These are phyloP conservation scores for Gaultheria prostrata DNA, from an alignment of 148 eudicot species.

Conservation along the genomic window DNA sequence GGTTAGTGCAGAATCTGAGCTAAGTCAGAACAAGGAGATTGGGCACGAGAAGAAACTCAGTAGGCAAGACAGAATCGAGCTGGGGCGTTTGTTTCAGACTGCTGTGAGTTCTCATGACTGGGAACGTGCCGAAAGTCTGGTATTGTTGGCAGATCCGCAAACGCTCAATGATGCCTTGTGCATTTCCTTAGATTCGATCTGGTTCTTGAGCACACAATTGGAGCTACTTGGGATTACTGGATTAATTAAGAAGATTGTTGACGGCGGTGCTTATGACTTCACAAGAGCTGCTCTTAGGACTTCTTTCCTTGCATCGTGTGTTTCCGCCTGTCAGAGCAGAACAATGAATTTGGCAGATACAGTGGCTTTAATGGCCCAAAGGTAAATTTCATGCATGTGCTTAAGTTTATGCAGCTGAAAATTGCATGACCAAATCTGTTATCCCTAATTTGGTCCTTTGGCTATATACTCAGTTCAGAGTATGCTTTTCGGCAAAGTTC, in stretches of 20 bases:
- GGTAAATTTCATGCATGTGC: constrained; percentile 33
- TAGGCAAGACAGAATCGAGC: constrained; percentile 77
- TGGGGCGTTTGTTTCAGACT: constrained; percentile 69
- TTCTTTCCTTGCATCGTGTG: constrained; percentile 96
- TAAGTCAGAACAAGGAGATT: constrained; percentile 36
- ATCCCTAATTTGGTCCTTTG: neutral
- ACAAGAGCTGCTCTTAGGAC: constrained; percentile 97
- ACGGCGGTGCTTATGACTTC: constrained; percentile 87
- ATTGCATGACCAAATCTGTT: neutral
- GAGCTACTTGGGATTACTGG: constrained; percentile 70
- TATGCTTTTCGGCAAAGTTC: neutral
- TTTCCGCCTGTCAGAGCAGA: constrained; percentile 95
- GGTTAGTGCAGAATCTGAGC: constrained; percentile 29
- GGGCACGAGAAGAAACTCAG: constrained; percentile 65
- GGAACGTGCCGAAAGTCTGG: constrained; percentile 73
- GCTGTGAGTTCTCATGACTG: constrained; percentile 84
- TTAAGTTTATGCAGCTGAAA: neutral
- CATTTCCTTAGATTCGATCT: constrained; percentile 85
- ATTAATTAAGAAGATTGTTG: constrained; percentile 65
- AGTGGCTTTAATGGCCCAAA: constrained; percentile 86
- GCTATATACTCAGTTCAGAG: neutral
- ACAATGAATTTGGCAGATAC: constrained; percentile 93
- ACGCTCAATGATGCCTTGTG: constrained; percentile 91
- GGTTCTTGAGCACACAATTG: constrained; percentile 78
- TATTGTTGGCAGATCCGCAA: constrained; percentile 69